Evolutionary conservation across 2,329 filamentous ascomycete genomes (phyloP).

Genomic region (Calonectria fujianensis): DNA sequence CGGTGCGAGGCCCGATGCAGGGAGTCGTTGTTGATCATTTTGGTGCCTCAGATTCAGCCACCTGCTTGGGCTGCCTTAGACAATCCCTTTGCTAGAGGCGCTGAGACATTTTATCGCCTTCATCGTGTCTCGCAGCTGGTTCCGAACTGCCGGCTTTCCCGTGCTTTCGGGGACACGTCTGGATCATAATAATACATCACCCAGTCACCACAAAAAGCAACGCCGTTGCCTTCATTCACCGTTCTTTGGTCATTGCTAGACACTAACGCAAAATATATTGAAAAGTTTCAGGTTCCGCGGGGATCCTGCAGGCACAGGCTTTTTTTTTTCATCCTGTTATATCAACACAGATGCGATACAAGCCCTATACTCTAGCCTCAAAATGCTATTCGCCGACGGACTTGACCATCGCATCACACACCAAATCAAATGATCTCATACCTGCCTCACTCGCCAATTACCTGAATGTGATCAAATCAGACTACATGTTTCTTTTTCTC

Average conservation of each 20-base stretch:
- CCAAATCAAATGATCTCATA: background rate
- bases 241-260: background rate
- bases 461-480: background rate
- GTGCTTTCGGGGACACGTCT: background rate
- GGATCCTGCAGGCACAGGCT: background rate
- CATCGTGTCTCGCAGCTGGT: slow-evolving; percentile 63
- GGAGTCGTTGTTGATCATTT: background rate
- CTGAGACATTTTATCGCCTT: slow-evolving; percentile 71
- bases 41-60: slow-evolving; percentile 21
- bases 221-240: slow-evolving; percentile 4
- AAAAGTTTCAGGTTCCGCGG: background rate
- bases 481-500: background rate
- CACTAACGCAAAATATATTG: background rate
- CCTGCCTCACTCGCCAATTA: background rate
- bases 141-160: slow-evolving; percentile 6
- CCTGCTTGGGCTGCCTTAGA: slow-evolving; percentile 12
- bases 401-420: background rate
- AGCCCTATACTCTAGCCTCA: background rate
- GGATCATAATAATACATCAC: slow-evolving; percentile 24
- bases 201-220: slow-evolving; percentile 57
- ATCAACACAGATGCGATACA: background rate
- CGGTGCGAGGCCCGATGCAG: slow-evolving; percentile 24
- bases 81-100: slow-evolving; percentile 62
- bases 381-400: background rate
- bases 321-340: background rate